A percentile compares a stretch with the other conserved stretches of the same genome.
These are phyloP conservation scores for Amesomyces nigricolor DNA, from an alignment of 2,329 filamentous ascomycete genomes.

Conservation along the genomic window DNA sequence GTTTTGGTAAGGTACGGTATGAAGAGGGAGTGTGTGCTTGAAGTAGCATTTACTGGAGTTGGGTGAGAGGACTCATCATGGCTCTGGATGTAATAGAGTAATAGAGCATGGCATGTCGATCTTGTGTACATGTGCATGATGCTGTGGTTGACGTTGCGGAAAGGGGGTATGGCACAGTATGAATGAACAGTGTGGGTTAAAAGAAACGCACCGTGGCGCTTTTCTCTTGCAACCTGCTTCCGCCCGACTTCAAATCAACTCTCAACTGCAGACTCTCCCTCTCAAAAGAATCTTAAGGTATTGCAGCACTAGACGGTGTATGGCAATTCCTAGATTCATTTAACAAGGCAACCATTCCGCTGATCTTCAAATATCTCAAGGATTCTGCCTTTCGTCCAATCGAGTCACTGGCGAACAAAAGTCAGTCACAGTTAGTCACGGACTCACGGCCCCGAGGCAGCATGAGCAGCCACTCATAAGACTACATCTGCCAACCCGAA, in stretches of 20 bases:
- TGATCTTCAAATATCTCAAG: too few species aligned
- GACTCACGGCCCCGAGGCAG: background rate
- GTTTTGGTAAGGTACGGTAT: background rate
- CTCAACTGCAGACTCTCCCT: too few species aligned
- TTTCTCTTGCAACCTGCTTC: too few species aligned
- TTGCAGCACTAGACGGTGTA: too few species aligned
- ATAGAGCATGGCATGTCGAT: background rate
- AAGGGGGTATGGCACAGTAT: too few species aligned
- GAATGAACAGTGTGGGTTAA: too few species aligned
- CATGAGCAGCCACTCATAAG: constrained; percentile 4
- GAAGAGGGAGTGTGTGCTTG: background rate
- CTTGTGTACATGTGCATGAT: background rate
- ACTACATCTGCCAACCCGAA: background rate
- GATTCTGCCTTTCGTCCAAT: background rate
- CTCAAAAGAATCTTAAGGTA: too few species aligned
- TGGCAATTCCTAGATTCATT: too few species aligned
- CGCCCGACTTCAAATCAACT: too few species aligned
- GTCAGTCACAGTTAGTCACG: background rate
- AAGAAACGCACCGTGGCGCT: too few species aligned
- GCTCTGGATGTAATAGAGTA: background rate
- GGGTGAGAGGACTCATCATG: background rate
- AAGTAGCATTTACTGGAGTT: background rate
- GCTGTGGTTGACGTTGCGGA: too few species aligned
- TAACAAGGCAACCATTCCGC: too few species aligned
- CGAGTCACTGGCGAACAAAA: background rate